Evolutionary conservation across 352 stramenopile species (phyloP), one percentile per base, ranked within the genome.

Genomic region (Phytophthora cryptogea): DNA sequence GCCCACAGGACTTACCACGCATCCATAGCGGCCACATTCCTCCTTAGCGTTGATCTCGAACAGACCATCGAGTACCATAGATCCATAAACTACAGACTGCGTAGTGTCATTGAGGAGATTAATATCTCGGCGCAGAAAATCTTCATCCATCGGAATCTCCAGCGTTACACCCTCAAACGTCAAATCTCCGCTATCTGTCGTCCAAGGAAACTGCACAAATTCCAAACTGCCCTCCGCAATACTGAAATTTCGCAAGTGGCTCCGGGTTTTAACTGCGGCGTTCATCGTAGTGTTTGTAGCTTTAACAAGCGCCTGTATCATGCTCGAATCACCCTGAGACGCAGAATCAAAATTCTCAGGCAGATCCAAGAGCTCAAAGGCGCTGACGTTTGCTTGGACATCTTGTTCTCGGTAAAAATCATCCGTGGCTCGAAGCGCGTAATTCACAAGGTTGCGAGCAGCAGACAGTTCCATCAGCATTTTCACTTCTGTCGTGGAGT

Each of bases 11-110:
- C 74, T 84, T 13, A 87, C 58, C 2, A 85, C 48, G 28, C 77
- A 87, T 27, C 64, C 74, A 33, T 59, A 56, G n/a, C 67, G 63
- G 17, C 74, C 72, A 42, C 77, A 87, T 26, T 84, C 77, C 20
- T 87, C 77, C 47, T 84, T 84, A 1, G 77, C 51, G 43, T 87
- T 87, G 45, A 87, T 83, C 48, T 85, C 59, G 54, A 85, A 87
- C 7, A 74, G 40, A 0, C 50, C 61, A 7, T 53, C 32, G 2
- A 53, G 54, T 1, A 52, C 68, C 9, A 63, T 27, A 9, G 54
- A 47, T n/a, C 68, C 68, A 42, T 76, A 76, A 2, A 68, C 26
- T 20, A 76, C 68, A 23, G 63, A 70, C 23, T 70, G 39, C 1
- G 76, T 86, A 10, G 70, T 76, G 27, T 77, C 64, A 6, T 72